Evolutionary conservation across 345 rosid genomes (phyloP), one percentile per base, ranked within the genome.

Genomic region (Rhodamnia argentea): DNA sequence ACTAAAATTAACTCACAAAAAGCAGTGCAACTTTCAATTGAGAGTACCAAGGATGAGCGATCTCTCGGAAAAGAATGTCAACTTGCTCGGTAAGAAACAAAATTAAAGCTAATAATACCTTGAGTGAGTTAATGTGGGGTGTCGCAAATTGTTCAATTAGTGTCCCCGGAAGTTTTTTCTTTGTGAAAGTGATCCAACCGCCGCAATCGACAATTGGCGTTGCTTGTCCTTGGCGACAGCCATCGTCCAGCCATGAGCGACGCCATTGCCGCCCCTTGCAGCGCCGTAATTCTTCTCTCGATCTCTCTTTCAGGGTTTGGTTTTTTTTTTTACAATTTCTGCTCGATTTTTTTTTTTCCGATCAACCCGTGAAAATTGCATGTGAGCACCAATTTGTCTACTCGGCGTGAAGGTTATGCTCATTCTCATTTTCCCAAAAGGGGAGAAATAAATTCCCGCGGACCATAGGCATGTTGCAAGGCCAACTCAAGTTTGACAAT

Each of bases 81-180:
- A 12, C 29, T 26, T 58, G 15, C 64, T 58, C 23, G 15, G 29
- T 26, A 58, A 26, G 64, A 9, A 3, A 60, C 10, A 13, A 60
- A 60, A 27, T 3, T 16, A 60, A 60, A 60, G 20, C 1, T 3
- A 14, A 60, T 2, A 27, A 60, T 60, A 60, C 13, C 20, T 0
- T 1, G 15, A n/a, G 18, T 27, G 5, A 60, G 20, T 58, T 26
- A 12, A 58, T 26, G 5, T 15, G 22, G 22, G 55, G 7, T 1
- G 20, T 53, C 29, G 26, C 0, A 27, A 60, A 60, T 27, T 60
- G 20, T 60, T 3, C 74, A 60, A 13, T 60, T 27, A 16, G 40
- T 62, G 27, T 62, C 40, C 37, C 4, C 0, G 4, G 3, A 60
- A 0, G n/a, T 13, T 13, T 60, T 44, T 42, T 4, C 7, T 7